phyloP scores from a whole-genome alignment of 2,329 filamentous ascomycete genomes.

The Fusarium phyllophilum region DNA sequence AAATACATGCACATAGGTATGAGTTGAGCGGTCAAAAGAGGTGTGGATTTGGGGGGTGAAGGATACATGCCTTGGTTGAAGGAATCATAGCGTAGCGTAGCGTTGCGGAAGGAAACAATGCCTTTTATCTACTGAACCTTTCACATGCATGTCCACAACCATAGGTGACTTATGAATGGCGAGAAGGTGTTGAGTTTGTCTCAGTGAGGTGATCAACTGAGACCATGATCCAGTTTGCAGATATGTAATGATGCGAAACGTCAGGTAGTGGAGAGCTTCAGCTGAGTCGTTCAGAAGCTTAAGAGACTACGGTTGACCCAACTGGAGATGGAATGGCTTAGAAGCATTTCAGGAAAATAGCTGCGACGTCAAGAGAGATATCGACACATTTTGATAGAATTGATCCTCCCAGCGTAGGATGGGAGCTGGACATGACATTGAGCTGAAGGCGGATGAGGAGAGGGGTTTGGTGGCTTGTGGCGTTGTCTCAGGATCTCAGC shows the following conservation, averaged over 20 bases:
- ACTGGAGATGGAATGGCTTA: not conserved
- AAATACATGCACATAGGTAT: slow-evolving; percentile 8
- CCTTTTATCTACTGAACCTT: not conserved
- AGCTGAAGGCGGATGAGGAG: slow-evolving; percentile 1
- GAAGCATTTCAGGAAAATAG: not conserved
- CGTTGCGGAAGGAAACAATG: not conserved
- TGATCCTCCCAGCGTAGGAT: not conserved
- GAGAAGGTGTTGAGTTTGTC: slow-evolving; percentile 13
- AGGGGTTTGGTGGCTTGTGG: slow-evolving; percentile 23
- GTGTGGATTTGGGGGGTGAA: not conserved
- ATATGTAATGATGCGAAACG: not conserved
- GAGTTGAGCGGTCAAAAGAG: slow-evolving; percentile 22
- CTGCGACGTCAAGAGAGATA: not conserved
- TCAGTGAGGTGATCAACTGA: not conserved
- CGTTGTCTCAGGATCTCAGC: slow-evolving; percentile 33
- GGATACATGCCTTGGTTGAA: not conserved
- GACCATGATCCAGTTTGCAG: slow-evolving; percentile 12
- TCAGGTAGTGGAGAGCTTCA: not conserved
- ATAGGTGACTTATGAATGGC: not conserved
- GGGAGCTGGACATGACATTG: not conserved
- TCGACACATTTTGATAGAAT: not conserved
- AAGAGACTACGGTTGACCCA: not conserved
- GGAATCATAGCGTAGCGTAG: not conserved
- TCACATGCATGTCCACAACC: not conserved
- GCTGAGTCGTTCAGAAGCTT: slow-evolving; percentile 1